A percentile compares a stretch with the other conserved stretches of the same genome.
These are phyloP conservation scores for Piloderma croceum DNA, from an alignment of 768 basidiomycete genomes.

Conservation along the genomic window DNA sequence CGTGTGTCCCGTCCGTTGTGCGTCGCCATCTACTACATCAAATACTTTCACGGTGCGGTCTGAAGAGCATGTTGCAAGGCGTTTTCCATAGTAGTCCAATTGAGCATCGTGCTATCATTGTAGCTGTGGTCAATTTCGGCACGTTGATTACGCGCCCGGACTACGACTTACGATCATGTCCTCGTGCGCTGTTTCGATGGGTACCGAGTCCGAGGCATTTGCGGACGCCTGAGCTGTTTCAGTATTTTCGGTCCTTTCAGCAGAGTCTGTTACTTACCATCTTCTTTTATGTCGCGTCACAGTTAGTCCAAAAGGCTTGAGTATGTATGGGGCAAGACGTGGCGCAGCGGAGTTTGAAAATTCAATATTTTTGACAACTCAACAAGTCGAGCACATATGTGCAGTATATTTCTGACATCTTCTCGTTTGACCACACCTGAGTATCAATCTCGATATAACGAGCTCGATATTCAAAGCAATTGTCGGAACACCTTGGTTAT, in stretches of 20 bases:
- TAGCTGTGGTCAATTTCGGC: conserved; percentile 3
- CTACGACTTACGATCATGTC: conserved; percentile 87
- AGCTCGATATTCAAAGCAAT: too few species aligned
- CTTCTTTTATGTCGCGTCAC: too few species aligned
- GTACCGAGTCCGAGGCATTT: conserved; percentile 62
- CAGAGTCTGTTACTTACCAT: neutral
- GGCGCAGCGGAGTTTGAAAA: too few species aligned
- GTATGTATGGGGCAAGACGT: too few species aligned
- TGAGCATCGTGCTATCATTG: conserved; percentile 89
- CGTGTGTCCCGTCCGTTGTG: conserved; percentile 67
- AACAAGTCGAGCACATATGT: too few species aligned
- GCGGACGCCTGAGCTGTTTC: conserved; percentile 48
- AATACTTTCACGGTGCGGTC: conserved; percentile 95
- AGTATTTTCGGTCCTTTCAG: too few species aligned
- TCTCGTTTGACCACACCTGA: too few species aligned
- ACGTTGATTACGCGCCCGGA: conserved; percentile 3
- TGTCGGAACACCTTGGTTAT: too few species aligned
- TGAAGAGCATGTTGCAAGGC: conserved; percentile 93
- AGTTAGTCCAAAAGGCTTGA: too few species aligned
- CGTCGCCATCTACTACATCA: conserved; percentile 86
- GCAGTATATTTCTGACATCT: too few species aligned
- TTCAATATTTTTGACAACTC: too few species aligned
- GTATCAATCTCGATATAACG: too few species aligned
- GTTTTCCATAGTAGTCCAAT: conserved; percentile 94
- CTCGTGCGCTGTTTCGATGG: conserved; percentile 93